Base-by-base conservation (phyloP, 2,329 filamentous ascomycete species). In the Fusarium xyrophilum region DNA sequence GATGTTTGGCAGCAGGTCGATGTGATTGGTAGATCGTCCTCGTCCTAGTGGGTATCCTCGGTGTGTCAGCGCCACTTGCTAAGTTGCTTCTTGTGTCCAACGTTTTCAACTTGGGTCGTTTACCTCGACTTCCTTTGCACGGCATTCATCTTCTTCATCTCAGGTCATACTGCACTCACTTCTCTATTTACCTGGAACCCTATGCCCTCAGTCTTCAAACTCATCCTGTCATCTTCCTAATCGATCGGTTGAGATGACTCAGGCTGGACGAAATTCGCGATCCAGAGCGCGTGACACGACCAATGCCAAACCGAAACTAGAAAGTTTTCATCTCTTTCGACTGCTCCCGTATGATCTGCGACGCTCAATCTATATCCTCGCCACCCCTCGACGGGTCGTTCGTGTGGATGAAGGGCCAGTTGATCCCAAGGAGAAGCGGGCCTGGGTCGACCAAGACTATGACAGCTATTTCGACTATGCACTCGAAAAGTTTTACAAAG, bases 161-260 rank as follows among this genome's bases (percentile, higher is more conserved):
- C 12, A 14, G 0, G 2, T n/a, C 8, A 6, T 14, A 8, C 6
- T 27, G 4, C 1, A 7, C 2, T n/a, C 6, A 3, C 6, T n/a
- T 4, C 32, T 33, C 5, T 4, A 9, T 33, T 33, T 17, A 9
- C 1, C 15, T 9, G 14, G 15, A 30, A 4, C 9, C 15, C 4
- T 19, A 0, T 15, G 0, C 5, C 28, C 7, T 48, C 15, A 23
- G 11, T 12, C 17, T 33, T 13, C 1, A 12, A 11, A 17, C 4
- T 3, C 5, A 46, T 14, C 19, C 10, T 4, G 7, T 46, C 19
- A 21, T 32, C 11, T 15, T 32, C 13, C 5, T 19, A 10, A 10
- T 25, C 21, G 7, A 4, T 5, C 21, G 6, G n/a, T 17, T 4
- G 25, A 35, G 17, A 48, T 48, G 46, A 6, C 21, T 25, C 30